Conservation (phyloP, 768 basidiomycete genomes). For the Lyophyllum shimeji region DNA sequence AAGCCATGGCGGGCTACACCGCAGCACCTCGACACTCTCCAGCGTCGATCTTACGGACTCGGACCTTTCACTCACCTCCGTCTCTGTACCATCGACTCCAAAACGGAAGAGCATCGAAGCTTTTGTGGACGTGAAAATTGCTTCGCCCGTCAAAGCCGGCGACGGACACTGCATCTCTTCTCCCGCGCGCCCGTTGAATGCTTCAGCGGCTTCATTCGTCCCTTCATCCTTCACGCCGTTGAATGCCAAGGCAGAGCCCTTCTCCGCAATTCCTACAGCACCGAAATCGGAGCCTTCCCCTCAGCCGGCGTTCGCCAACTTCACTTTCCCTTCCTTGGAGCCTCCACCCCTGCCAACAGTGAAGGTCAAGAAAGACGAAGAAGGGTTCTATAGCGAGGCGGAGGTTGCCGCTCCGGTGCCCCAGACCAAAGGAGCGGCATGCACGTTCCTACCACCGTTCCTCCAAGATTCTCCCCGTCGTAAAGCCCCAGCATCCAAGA, state of each 20-base stretch:
- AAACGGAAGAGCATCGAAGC: slow-evolving; percentile 37
- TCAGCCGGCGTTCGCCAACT: slow-evolving; percentile 29
- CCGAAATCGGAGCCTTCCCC: slow-evolving; percentile 13
- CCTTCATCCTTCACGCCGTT: slow-evolving; percentile 28
- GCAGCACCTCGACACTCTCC: slow-evolving; percentile 36
- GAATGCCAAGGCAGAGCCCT: slow-evolving; percentile 23
- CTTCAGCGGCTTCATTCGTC: slow-evolving; percentile 44
- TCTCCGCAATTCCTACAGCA: slow-evolving; percentile 19
- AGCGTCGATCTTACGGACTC: slow-evolving; percentile 44
- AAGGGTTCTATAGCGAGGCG: slow-evolving; percentile 49
- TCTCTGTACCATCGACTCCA: slow-evolving; percentile 52
- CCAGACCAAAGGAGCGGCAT: slow-evolving; percentile 26
- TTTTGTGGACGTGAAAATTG: slow-evolving; percentile 34
- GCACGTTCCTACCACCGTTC: slow-evolving; percentile 47
- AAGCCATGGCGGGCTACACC: slow-evolving; percentile 24
- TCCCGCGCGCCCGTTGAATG: slow-evolving; percentile 37
- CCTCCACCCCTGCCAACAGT: slow-evolving; percentile 35
- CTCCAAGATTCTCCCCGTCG: slow-evolving; percentile 40
- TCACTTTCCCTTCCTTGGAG: slow-evolving; percentile 51
- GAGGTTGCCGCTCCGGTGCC: slow-evolving; percentile 30
- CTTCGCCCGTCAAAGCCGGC: slow-evolving; percentile 26
- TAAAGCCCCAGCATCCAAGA: slow-evolving; percentile 48
- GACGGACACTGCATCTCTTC: slow-evolving; percentile 18
- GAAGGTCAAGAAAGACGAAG: slow-evolving; percentile 52
- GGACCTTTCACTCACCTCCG: slow-evolving; percentile 42